Percentiles rank a stretch among this genome's conserved stretches.
Conservation (phyloP, 768 basidiomycete genomes). For the Kondoa malvinella region DNA sequence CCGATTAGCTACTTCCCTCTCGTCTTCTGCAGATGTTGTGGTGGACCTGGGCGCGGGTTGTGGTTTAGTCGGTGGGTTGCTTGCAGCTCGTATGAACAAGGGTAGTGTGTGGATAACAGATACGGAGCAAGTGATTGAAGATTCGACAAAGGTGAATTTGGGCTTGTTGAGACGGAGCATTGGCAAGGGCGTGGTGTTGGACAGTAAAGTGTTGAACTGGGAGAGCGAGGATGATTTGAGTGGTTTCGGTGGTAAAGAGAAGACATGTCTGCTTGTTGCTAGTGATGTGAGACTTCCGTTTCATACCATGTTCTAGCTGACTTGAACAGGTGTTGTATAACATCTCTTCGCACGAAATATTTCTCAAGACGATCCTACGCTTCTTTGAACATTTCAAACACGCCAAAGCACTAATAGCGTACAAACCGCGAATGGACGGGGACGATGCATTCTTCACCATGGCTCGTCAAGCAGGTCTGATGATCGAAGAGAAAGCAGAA, state of each 20-base stretch:
- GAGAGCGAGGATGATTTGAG: neutral
- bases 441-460: constrained; percentile 1
- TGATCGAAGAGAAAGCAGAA: neutral
- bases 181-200: neutral
- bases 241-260: neutral
- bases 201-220: neutral
- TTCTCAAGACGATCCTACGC: neutral
- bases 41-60: constrained; percentile 4
- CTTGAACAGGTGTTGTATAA: constrained; percentile 2
- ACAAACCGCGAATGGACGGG: constrained; percentile 1
- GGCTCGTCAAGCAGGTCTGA: neutral
- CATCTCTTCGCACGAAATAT: neutral
- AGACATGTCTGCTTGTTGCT: neutral
- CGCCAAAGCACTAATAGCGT: neutral
- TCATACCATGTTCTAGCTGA: neutral
- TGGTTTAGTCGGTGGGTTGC: neutral
- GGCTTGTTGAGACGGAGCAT: neutral
- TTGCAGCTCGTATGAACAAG: neutral
- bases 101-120: neutral
- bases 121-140: neutral
- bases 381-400: neutral
- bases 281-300: neutral
- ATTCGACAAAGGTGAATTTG: neutral
- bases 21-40: neutral
- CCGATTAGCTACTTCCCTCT: neutral